Conservation (phyloP, 2,329 filamentous ascomycete genomes). For the Claviceps sp. region DNA sequence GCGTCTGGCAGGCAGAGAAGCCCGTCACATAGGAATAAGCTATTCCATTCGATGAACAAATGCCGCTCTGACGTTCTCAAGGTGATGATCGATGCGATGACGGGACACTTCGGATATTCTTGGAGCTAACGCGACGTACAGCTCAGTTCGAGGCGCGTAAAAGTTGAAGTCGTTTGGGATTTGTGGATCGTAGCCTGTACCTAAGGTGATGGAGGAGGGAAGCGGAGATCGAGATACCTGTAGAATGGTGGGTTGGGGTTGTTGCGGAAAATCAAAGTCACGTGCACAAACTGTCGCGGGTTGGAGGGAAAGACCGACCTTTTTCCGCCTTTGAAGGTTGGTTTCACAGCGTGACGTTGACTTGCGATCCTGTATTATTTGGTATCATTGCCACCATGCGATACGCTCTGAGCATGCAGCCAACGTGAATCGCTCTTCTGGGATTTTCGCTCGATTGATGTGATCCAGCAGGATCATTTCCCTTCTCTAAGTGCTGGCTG, state of each 20-base stretch:
- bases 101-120: not conserved
- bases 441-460: not conserved
- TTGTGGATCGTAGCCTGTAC: conserved; percentile 9
- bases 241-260: conserved; percentile 7
- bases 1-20: conserved; percentile 34
- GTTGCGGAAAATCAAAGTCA: conserved; percentile 30
- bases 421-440: not conserved
- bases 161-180: conserved; percentile 8
- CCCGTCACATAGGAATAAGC: conserved; percentile 32
- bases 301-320: not conserved
- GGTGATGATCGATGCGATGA: not conserved
- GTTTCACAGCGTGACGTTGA: not conserved
- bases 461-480: not conserved
- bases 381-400: not conserved
- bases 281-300: conserved; percentile 17
- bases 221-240: conserved; percentile 13
- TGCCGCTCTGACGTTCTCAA: conserved; percentile 3
- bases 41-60: conserved; percentile 32
- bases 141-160: conserved; percentile 12
- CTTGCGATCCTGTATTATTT: not conserved
- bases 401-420: not conserved
- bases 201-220: conserved; percentile 13
- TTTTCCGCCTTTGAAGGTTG: not conserved
- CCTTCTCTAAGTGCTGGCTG: not conserved
- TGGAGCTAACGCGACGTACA: conserved; percentile 5